These are phyloP conservation scores for Cordyceps javanica DNA, from an alignment of 2,329 filamentous ascomycete species.

Conservation along the genomic window DNA sequence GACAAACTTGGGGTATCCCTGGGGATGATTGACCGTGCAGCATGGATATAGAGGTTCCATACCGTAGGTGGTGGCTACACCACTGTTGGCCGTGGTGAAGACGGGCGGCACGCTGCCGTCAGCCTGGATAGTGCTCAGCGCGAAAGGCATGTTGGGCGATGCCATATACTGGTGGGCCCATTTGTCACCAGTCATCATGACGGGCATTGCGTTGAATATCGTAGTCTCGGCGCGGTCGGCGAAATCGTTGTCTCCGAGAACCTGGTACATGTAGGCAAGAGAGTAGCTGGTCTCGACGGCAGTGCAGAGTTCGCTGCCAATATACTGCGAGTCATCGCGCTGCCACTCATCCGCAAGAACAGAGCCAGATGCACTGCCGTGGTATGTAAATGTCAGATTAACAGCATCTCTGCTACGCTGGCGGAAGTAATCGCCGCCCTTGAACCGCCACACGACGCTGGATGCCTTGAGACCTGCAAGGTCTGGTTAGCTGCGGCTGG, in stretches of 20 bases:
- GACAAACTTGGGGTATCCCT: slow-evolving; percentile 51
- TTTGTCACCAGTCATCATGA: slow-evolving; percentile 42
- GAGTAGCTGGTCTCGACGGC: slow-evolving; percentile 30
- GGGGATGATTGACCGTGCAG: slow-evolving; percentile 53
- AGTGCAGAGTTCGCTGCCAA: slow-evolving; percentile 31
- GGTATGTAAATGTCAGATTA: slow-evolving; percentile 30
- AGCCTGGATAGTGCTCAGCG: slow-evolving; percentile 31
- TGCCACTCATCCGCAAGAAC: slow-evolving; percentile 37
- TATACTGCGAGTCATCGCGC: slow-evolving; percentile 30
- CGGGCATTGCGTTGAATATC: slow-evolving; percentile 50
- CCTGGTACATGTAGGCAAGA: slow-evolving; percentile 27
- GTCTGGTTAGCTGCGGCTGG: background rate
- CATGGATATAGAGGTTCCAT: slow-evolving; percentile 48
- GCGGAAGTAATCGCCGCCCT: slow-evolving; percentile 28
- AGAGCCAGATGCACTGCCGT: slow-evolving; percentile 34
- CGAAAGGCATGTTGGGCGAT: slow-evolving; percentile 47
- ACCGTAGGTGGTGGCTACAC: slow-evolving; percentile 36
- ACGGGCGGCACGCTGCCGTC: slow-evolving; percentile 20
- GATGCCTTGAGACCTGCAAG: slow-evolving; percentile 31
- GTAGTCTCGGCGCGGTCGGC: slow-evolving; percentile 46
- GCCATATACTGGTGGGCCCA: slow-evolving; percentile 52
- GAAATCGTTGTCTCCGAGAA: slow-evolving; percentile 28
- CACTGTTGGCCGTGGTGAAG: slow-evolving; percentile 43
- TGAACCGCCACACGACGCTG: slow-evolving; percentile 34
- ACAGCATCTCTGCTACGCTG: slow-evolving; percentile 31